A percentile compares a stretch with the other conserved stretches of the same genome.
Evolutionary conservation across 176 grass and related monocot species (phyloP).

Genomic region (sorghum (Sorghum bicolor)): Sorghum_bicolor_NCBIv3 NC_012871.2:694001-694500

Average conservation of each 20-base stretch:
- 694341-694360: neutral
- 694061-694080: neutral
- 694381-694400: neutral
- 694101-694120: neutral
- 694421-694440: slow-evolving; percentile 85
- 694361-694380: neutral
- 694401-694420: neutral
- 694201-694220: slow-evolving; percentile 15
- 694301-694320: neutral
- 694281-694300: neutral
- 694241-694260: neutral
- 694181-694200: neutral
- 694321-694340: neutral
- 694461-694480: slow-evolving; percentile 75
- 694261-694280: neutral
- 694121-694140: neutral
- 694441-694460: slow-evolving; percentile 89
- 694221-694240: neutral
- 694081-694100: neutral
- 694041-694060: neutral
- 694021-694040: neutral
- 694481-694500: slow-evolving; percentile 52
- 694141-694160: neutral
- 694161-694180: neutral
- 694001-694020: neutral